These are phyloP conservation scores for Epichloe elymi DNA, from an alignment of 2,329 filamentous ascomycete species.

Conservation along the genomic window DNA sequence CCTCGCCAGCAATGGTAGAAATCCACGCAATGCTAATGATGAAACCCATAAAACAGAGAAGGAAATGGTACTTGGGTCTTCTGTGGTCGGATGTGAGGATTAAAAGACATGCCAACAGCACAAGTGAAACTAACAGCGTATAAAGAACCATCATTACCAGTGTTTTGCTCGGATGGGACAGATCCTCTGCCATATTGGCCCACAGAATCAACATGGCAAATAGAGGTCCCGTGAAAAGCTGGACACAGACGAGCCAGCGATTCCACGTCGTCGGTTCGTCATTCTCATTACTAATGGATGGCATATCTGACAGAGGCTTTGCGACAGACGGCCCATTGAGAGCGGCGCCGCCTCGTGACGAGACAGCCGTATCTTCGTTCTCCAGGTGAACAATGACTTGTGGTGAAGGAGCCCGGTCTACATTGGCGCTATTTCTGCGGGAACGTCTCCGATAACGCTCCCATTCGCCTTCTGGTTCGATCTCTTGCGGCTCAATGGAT, in stretches of 20 bases:
- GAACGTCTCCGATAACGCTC: constrained; percentile 42
- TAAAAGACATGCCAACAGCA: constrained; percentile 54
- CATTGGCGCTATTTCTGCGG: constrained; percentile 13
- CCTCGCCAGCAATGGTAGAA: constrained; percentile 86
- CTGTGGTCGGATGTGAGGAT: constrained; percentile 52
- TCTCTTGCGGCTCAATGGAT: constrained; percentile 20
- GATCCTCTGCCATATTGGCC: constrained; percentile 50
- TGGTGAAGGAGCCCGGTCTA: constrained; percentile 6
- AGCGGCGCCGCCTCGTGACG: constrained; percentile 1
- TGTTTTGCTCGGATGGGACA: constrained; percentile 34
- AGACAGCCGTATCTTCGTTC: constrained; percentile 11
- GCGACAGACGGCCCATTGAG: not conserved
- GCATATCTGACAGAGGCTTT: constrained; percentile 21
- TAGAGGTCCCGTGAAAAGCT: constrained; percentile 75
- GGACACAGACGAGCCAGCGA: constrained; percentile 75
- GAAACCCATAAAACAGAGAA: constrained; percentile 83
- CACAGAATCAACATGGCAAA: constrained; percentile 70
- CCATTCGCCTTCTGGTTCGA: constrained; percentile 42
- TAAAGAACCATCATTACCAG: constrained; percentile 46
- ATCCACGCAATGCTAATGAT: constrained; percentile 91
- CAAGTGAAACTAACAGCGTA: constrained; percentile 55
- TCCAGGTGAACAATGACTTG: constrained; percentile 5
- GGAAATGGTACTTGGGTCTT: constrained; percentile 59
- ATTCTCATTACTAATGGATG: constrained; percentile 19
- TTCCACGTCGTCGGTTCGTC: constrained; percentile 57